phyloP scores from a whole-genome alignment of 805 yeast species.

The Jamesozyma jinghongensis region DNA sequence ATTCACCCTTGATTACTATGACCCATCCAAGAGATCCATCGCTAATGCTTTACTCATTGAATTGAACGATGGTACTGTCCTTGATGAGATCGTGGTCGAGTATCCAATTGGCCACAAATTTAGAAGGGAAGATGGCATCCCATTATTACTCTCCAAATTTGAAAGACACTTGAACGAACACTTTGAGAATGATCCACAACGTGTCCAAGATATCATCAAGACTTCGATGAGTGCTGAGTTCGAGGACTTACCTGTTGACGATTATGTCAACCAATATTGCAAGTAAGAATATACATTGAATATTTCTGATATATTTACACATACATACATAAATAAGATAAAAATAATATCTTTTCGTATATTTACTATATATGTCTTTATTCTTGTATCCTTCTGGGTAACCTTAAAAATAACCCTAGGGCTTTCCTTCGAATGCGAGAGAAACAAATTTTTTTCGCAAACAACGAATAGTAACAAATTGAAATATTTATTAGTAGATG shows the following conservation, averaged over 20 bases:
- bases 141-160: conserved; percentile 43
- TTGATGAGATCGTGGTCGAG: conserved; percentile 46
- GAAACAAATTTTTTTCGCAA: too few species aligned
- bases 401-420: too few species aligned
- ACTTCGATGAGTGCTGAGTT: conserved; percentile 29
- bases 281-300: not conserved
- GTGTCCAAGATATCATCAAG: conserved; percentile 34
- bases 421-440: too few species aligned
- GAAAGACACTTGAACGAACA: conserved; percentile 42
- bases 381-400: too few species aligned
- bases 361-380: too few species aligned
- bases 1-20: conserved; percentile 45
- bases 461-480: too few species aligned
- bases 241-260: conserved; percentile 38
- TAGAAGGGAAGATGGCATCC: conserved; percentile 53
- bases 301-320: not conserved
- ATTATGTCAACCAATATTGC: conserved; percentile 36
- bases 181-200: conserved; percentile 28
- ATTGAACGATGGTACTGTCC: conserved; percentile 43
- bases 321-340: not conserved
- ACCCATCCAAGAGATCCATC: conserved; percentile 47
- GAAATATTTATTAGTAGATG: too few species aligned
- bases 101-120: conserved; percentile 51
- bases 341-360: too few species aligned
- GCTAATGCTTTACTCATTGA: conserved; percentile 46